A percentile compares a stretch with the other conserved stretches of the same genome.
phyloP scores from a whole-genome alignment of 2,329 filamentous ascomycete genomes.

The Chaetomiaceae sp. region DNA sequence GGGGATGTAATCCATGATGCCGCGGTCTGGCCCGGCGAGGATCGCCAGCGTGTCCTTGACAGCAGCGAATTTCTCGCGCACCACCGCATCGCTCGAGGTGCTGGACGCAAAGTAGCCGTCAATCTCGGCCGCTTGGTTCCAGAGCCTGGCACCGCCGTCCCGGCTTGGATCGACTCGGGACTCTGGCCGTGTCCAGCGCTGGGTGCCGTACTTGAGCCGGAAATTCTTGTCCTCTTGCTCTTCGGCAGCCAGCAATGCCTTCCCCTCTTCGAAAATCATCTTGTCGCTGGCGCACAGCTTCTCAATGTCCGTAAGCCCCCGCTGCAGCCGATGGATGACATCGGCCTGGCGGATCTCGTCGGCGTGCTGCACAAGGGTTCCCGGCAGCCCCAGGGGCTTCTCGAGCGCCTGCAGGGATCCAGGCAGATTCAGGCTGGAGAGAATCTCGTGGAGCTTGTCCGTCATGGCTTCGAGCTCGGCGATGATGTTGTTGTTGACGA shows the following conservation, averaged over 20 bases:
- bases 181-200: slow-evolving; percentile 70
- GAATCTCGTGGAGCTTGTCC: slow-evolving; percentile 69
- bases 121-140: slow-evolving; percentile 71
- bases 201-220: slow-evolving; percentile 76
- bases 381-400: slow-evolving; percentile 86
- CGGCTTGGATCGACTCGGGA: slow-evolving; percentile 59
- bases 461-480: slow-evolving; percentile 79
- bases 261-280: slow-evolving; percentile 76
- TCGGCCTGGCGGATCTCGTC: slow-evolving; percentile 92
- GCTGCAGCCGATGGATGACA: slow-evolving; percentile 69
- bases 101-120: slow-evolving; percentile 76
- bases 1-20: slow-evolving; percentile 83
- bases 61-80: slow-evolving; percentile 72
- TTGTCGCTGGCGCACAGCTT: slow-evolving; percentile 80
- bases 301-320: slow-evolving; percentile 81
- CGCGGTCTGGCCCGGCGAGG: slow-evolving; percentile 73
- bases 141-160: slow-evolving; percentile 59
- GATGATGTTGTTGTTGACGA: slow-evolving; percentile 84
- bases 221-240: slow-evolving; percentile 76
- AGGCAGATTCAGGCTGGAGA: slow-evolving; percentile 81
- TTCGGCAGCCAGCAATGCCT: slow-evolving; percentile 71
- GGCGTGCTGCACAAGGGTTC: slow-evolving; percentile 79
- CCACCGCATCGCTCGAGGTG: slow-evolving; percentile 52
- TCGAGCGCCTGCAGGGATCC: slow-evolving; percentile 92
- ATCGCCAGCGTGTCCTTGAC: slow-evolving; percentile 72